phyloP scores from a whole-genome alignment of 768 basidiomycete genomes.

The Boletus edulis region DNA sequence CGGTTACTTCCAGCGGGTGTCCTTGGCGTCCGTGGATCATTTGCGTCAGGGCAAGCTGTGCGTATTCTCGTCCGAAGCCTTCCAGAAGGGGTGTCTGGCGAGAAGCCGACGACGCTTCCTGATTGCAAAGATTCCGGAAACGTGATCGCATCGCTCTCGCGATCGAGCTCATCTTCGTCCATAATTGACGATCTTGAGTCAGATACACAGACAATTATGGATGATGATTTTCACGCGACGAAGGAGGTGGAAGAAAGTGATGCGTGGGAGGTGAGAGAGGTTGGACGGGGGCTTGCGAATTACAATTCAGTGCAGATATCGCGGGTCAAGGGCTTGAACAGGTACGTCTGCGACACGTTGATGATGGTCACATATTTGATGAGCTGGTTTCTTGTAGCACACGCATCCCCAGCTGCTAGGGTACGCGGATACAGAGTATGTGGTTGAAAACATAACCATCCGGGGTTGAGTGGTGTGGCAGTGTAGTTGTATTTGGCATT shows the following conservation, averaged over 20 bases:
- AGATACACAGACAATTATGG: constrained; percentile 24
- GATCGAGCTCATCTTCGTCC: constrained; percentile 37
- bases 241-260: constrained; percentile 40
- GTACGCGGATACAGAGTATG: constrained; percentile 96
- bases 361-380: not conserved
- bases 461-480: constrained; percentile 43
- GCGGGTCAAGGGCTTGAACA: constrained; percentile 85
- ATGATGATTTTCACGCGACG: constrained; percentile 30
- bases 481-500: constrained; percentile 37
- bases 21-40: constrained; percentile 78
- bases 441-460: constrained; percentile 93
- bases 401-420: constrained; percentile 75
- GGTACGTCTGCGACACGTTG: constrained; percentile 49
- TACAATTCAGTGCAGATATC: constrained; percentile 93
- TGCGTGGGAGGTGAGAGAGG: constrained; percentile 77
- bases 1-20: constrained; percentile 92
- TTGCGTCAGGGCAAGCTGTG: constrained; percentile 95
- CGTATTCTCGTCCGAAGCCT: constrained; percentile 61
- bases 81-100: constrained; percentile 20
- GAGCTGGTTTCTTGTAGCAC: constrained; percentile 49
- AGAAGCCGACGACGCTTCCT: constrained; percentile 27
- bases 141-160: constrained; percentile 36
- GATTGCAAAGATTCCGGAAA: constrained; percentile 19
- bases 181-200: constrained; percentile 27
- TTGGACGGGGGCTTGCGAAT: constrained; percentile 92